Conservation (phyloP, 352 stramenopile genomes). For the Phytophthora sojae region DNA sequence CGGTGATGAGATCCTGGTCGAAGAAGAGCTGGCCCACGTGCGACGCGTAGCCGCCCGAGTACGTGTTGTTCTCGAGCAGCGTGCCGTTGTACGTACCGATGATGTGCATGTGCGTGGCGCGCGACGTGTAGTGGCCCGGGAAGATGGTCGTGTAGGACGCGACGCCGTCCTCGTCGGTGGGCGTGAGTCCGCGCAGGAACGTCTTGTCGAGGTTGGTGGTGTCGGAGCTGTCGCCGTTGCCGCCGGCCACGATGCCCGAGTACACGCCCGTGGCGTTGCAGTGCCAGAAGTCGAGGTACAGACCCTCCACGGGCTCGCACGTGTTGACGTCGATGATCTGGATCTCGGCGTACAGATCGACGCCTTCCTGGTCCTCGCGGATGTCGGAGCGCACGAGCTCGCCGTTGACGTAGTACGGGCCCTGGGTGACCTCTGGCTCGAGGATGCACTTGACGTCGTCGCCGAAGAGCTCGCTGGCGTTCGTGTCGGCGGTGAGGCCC, state of each 20-base stretch:
- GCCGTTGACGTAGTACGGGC: conserved; percentile 37
- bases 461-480: conserved; percentile 29
- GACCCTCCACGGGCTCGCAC: conserved; percentile 27
- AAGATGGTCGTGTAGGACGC: conserved; percentile 31
- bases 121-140: conserved; percentile 33
- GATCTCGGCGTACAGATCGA: conserved; percentile 32
- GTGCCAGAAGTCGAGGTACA: conserved; percentile 41
- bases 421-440: conserved; percentile 31
- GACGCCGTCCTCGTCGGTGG: conserved; percentile 26
- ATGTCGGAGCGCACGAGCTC: conserved; percentile 30
- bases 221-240: conserved; percentile 34
- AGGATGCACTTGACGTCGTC: conserved; percentile 35
- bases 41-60: conserved; percentile 23
- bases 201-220: conserved; percentile 30
- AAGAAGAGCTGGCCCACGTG: conserved; percentile 36
- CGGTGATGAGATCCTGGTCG: conserved; percentile 38
- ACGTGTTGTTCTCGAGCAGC: conserved; percentile 31
- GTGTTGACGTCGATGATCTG: conserved; percentile 42
- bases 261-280: conserved; percentile 38
- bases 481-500: conserved; percentile 15
- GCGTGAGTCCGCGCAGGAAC: conserved; percentile 26
- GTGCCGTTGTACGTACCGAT: conserved; percentile 36
- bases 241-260: conserved; percentile 32
- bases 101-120: conserved; percentile 35
- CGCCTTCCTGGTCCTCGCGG: conserved; percentile 27